Base-by-base conservation (phyloP, 2,329 filamentous ascomycete species). In the Nothophaeocryptopus gaeumannii region DNA sequence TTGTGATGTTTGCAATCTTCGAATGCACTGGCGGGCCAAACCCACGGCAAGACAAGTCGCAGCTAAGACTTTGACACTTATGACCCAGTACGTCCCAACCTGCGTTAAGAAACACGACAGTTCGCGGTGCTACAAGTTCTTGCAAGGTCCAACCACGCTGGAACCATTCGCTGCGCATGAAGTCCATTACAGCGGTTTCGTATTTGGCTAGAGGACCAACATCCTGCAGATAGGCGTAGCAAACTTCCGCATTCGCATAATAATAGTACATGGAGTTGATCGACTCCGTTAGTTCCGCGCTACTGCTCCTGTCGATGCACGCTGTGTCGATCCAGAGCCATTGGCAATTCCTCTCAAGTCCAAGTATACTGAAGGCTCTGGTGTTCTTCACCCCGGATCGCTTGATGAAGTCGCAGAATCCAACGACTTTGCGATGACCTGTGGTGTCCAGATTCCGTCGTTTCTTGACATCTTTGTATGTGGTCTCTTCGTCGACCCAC, bases 221-320 rank as follows among this genome's bases (percentile, higher is more conserved):
- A 12, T 54, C 50, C 8, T 45, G 26, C 12, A 62, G 32, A 16
- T 55, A 59, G 10, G 48, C 59, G 34, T 48, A 57, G 50, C 59
- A 61, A 2, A 55, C 36, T 1, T 32, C 31, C 1, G 59, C 40
- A n/a, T 47, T 16, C 9, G 43, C 26, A 39, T 62, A 62, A 35
- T 53, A 61, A 7, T 33, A n/a, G 12, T 53, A 62, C 59, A 60
- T 62, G 14, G 55, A 56, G 13, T 57, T 61, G 33, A 61, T 57
- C 1, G 58, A 47, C 39, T 60, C 58, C 2, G 47, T 46, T 8
- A 61, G 14, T 29, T 62, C 59, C 3, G 51, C 32, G 10, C 44
- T 48, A 35, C 44, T 59, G 11, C 29, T 39, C 20, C 56, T 56
- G 30, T 61, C 40, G 16, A 62, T 61, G 40, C 58, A 58, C 31